These are phyloP conservation scores for Coemansia sp. DNA, from an alignment of 192 early-diverging fungal genomes.

Conservation along the genomic window DNA sequence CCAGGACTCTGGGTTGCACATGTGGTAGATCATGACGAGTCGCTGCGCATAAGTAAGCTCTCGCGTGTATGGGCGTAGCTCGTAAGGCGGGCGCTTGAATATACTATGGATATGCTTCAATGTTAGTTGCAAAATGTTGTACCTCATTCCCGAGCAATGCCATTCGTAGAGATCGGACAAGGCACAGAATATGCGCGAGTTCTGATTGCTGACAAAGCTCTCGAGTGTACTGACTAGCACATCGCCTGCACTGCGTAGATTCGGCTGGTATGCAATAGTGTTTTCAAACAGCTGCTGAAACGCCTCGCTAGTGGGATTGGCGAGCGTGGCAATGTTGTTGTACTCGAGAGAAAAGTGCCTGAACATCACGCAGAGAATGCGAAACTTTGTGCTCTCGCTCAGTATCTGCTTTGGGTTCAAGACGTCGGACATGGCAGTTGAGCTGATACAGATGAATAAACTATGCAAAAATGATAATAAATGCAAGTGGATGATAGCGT, in stretches of 20 bases:
- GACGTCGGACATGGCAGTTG: background rate
- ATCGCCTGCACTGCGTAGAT: slow-evolving; percentile 1
- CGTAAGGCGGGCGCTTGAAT: slow-evolving; percentile 39
- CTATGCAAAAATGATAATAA: background rate
- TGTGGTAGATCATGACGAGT: slow-evolving; percentile 34
- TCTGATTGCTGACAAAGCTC: slow-evolving; percentile 49
- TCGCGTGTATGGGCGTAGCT: slow-evolving; percentile 28
- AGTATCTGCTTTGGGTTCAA: slow-evolving; percentile 26
- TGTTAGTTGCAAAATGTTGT: slow-evolving; percentile 28
- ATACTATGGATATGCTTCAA: slow-evolving; percentile 41
- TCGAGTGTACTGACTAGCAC: slow-evolving; percentile 20
- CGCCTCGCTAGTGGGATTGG: slow-evolving; percentile 15
- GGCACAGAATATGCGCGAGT: slow-evolving; percentile 41
- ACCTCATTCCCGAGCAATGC: slow-evolving; percentile 17
- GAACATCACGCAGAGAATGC: slow-evolving; percentile 38
- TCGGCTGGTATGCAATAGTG: slow-evolving; percentile 25
- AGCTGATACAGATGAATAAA: background rate
- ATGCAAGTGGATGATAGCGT: background rate
- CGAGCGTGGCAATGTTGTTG: slow-evolving; percentile 28
- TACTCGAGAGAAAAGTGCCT: slow-evolving; percentile 25
- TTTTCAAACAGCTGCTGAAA: slow-evolving; percentile 16
- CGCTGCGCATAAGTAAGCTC: slow-evolving; percentile 41
- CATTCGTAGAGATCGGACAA: slow-evolving; percentile 29
- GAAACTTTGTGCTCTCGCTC: slow-evolving; percentile 30
- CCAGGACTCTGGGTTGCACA: slow-evolving; percentile 25